A percentile compares a stretch with the other conserved stretches of the same genome.
These are phyloP conservation scores for Moesziomyces parantarcticus DNA, from an alignment of 1,284 basidiomycete genomes.

Conservation along the genomic window DNA sequence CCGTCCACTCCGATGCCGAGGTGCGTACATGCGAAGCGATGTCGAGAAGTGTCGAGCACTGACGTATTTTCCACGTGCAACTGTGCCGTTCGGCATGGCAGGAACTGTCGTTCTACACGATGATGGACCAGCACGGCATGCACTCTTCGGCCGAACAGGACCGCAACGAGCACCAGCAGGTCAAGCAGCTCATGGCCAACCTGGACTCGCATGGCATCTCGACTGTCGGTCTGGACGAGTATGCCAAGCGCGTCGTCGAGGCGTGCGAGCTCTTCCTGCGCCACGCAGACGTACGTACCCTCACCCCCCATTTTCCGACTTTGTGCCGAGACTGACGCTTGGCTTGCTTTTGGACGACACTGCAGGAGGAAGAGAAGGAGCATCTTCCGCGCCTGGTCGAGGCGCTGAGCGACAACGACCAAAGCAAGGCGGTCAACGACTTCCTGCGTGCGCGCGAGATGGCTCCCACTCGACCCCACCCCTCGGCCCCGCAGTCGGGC, in stretches of 20 bases:
- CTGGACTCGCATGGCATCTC: slow-evolving; percentile 38
- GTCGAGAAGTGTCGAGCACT: no score
- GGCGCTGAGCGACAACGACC: slow-evolving; percentile 42
- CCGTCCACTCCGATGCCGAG: slow-evolving; percentile 39
- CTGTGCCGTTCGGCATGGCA: background rate
- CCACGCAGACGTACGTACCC: slow-evolving; percentile 28
- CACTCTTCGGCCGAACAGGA: slow-evolving; percentile 25
- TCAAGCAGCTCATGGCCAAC: slow-evolving; percentile 50
- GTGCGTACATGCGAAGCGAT: background rate
- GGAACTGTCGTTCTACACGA: slow-evolving; percentile 56
- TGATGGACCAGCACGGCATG: slow-evolving; percentile 34
- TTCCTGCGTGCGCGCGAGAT: slow-evolving; percentile 50
- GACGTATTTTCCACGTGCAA: background rate
- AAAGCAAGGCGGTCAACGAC: slow-evolving; percentile 37
- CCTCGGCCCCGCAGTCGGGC: slow-evolving; percentile 56
- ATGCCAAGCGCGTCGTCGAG: slow-evolving; percentile 32
- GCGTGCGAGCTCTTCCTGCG: slow-evolving; percentile 52
- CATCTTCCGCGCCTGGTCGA: slow-evolving; percentile 29
- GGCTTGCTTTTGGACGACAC: background rate
- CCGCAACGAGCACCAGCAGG: slow-evolving; percentile 48
- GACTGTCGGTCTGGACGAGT: slow-evolving; percentile 25
- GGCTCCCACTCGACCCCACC: slow-evolving; percentile 57
- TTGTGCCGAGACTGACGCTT: background rate
- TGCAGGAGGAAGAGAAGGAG: slow-evolving; percentile 43
- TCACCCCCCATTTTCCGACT: background rate